Conservation (phyloP, 2,329 filamentous ascomycete genomes). For the Triangularia verruculosa region DNA sequence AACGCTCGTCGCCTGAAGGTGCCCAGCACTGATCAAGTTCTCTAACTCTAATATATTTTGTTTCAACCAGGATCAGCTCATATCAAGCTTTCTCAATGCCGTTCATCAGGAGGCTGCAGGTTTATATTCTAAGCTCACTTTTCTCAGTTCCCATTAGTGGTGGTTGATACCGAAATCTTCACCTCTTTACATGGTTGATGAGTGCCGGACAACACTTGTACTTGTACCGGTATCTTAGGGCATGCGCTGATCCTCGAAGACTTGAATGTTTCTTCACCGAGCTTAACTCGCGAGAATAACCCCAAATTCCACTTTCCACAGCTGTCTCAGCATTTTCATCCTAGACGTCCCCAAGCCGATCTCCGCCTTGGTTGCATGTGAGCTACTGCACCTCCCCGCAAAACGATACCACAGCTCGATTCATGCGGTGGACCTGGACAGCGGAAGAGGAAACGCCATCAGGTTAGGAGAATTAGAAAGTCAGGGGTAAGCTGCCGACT, state of each 20-base stretch:
- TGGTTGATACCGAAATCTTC: too few relatives aligned
- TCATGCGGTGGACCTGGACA: neutral
- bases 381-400: neutral
- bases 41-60: neutral
- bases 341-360: neutral
- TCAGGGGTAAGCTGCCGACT: neutral
- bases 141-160: too few relatives aligned
- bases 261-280: too few relatives aligned
- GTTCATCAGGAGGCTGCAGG: too few relatives aligned
- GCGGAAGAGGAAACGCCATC: neutral
- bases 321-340: too few relatives aligned
- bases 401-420: neutral
- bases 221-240: too few relatives aligned
- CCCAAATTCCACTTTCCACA: too few relatives aligned
- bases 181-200: too few relatives aligned
- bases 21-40: neutral
- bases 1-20: neutral
- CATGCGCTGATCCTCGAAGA: too few relatives aligned
- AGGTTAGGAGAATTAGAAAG: neutral
- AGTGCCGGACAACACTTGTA: too few relatives aligned
- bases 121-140: too few relatives aligned
- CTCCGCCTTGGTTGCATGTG: neutral
- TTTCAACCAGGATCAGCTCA: neutral
- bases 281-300: too few relatives aligned
- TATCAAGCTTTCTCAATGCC: neutral